phyloP scores from a whole-genome alignment of 2,329 filamentous ascomycete genomes.

The Fusarium dimerum region DNA sequence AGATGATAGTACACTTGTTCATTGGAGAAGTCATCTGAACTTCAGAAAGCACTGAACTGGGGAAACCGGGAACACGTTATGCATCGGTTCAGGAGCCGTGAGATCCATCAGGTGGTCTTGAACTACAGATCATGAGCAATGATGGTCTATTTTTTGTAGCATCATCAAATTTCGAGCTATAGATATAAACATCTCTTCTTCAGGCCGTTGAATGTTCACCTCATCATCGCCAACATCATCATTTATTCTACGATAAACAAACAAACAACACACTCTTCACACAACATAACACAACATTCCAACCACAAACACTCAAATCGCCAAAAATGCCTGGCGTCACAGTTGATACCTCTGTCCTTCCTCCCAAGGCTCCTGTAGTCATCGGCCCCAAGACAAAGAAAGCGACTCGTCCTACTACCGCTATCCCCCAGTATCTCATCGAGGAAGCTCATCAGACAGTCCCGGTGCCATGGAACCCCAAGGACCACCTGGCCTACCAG shows the following conservation, averaged over 20 bases:
- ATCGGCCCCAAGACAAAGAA: neutral
- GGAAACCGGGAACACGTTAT: too few species aligned
- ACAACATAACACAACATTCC: neutral
- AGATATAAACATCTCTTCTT: neutral
- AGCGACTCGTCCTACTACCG: neutral
- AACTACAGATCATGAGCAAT: too few species aligned
- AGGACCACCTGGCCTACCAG: conserved; percentile 56
- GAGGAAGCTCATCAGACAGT: neutral
- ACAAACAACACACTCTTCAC: neutral
- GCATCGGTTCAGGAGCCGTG: too few species aligned
- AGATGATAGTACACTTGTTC: too few species aligned
- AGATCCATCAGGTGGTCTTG: too few species aligned
- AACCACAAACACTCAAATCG: neutral
- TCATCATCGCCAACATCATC: neutral
- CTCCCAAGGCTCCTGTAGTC: neutral
- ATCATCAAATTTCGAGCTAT: too few species aligned
- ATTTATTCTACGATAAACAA: neutral
- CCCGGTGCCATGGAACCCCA: conserved; percentile 46
- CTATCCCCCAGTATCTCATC: neutral
- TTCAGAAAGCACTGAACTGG: too few species aligned
- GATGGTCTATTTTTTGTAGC: too few species aligned
- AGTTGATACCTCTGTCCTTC: neutral
- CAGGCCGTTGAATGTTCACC: neutral
- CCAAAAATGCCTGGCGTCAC: neutral
- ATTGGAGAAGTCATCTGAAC: too few species aligned